Evolutionary conservation across 2,329 filamentous ascomycete species (phyloP), one percentile per base, ranked within the genome.

Genomic region (Aspergillus sp.): DNA sequence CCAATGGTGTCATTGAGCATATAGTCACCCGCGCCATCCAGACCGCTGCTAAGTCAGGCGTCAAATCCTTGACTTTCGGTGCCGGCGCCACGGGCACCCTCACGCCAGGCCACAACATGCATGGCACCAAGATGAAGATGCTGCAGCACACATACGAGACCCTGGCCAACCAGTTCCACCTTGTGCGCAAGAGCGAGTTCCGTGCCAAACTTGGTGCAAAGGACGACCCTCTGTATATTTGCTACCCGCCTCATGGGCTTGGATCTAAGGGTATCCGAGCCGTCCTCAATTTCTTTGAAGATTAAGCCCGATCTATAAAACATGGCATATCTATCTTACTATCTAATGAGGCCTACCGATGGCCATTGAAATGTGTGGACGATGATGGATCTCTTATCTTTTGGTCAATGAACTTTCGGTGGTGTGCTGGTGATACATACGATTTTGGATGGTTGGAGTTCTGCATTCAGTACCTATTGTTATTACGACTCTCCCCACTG

Each of bases 281-380:
- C n/a, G 82, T 96, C 54, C 76, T 95, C 70, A 86, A 85, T 62
- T 95, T 95, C 72, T 93, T 95, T 65, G 86, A 91, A 67, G 88
- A 72, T 52, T 71, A 62, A 56, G 19, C 19, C 19, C 19, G 19
- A 19, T 19, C 19, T 19, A 19, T 39, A 11, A 38, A 8, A 46
- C 32, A 29, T 31, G 12, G 13, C 30, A 34, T 40, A 10, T 40
- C 27, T 35, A 37, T 37, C 10, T 30, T 29, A 43, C 35, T 33
- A 43, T 26, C 5, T 27, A 27, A 37, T 37, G 33, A 7, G 19
- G 19, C 19, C 19, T 19, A 19, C 6, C 6, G 33, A 13, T 35
- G 8, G 19, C 33, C 7, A 4, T 32, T 32, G n/a, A n/a, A n/a
- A n/a, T 32, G 8, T 32, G 2, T 32, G 31, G 12, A 8, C n/a